Conservation (phyloP, 2,329 filamentous ascomycete species). For the Juglanconis oblonga region DNA sequence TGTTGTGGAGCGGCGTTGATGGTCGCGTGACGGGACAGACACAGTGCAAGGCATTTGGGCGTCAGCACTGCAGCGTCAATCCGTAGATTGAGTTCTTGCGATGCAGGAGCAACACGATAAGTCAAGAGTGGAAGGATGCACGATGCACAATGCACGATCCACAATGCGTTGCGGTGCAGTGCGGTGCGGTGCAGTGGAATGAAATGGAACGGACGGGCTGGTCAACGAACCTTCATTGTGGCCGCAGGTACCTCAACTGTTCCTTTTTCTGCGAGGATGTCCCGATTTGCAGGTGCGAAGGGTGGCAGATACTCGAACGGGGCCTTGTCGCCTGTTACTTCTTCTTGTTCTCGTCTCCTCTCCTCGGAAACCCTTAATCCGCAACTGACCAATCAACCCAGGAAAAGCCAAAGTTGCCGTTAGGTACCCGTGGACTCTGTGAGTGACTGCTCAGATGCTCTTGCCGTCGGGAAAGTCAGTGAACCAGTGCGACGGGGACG, state of each 20-base stretch:
- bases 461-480: too few species aligned
- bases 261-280: not conserved
- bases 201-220: not conserved
- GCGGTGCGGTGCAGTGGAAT: not conserved
- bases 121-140: not conserved
- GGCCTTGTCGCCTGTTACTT: not conserved
- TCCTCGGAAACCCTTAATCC: too few species aligned
- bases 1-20: not conserved
- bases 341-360: not conserved
- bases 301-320: too few species aligned
- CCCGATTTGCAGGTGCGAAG: not conserved
- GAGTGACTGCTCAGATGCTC: too few species aligned
- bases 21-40: not conserved
- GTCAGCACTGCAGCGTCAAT: not conserved
- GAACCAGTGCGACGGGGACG: too few species aligned
- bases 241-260: not conserved
- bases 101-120: not conserved
- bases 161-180: too few species aligned
- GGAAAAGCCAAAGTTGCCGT: too few species aligned
- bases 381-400: too few species aligned
- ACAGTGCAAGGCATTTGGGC: not conserved
- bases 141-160: not conserved
- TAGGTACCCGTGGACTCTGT: too few species aligned
- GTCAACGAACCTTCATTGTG: conserved; percentile 2
- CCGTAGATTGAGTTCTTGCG: not conserved